A percentile compares a stretch with the other conserved stretches of the same genome.
Evolutionary conservation across 495 filamentous ascomycete genomes (phyloP).

Genomic region (Tuber borchii): DNA sequence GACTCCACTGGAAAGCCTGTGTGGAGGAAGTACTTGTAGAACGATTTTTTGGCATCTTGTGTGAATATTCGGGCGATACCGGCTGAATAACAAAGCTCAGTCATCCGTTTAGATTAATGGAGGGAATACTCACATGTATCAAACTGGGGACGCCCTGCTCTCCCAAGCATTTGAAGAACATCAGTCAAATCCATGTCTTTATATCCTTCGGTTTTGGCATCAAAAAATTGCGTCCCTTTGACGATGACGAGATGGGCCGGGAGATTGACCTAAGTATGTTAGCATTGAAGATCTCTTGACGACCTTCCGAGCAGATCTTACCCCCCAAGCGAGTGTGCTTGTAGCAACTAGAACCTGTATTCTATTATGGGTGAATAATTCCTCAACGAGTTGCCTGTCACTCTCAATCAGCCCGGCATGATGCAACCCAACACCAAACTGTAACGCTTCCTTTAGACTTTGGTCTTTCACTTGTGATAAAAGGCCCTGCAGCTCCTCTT

Average conservation of each 20-base stretch:
- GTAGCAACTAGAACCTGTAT: conserved; percentile 97
- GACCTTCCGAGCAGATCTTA: background rate
- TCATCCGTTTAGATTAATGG: background rate
- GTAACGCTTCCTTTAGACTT: conserved; percentile 79
- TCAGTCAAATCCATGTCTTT: conserved; percentile 99
- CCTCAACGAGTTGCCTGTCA: conserved; percentile 82
- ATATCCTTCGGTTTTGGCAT: conserved; percentile 95
- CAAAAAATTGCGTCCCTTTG: conserved; percentile 97
- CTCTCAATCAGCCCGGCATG: conserved; percentile 95
- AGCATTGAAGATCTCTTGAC: background rate
- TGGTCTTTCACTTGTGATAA: conserved; percentile 84
- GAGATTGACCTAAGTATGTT: conserved; percentile 58
- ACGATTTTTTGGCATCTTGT: conserved; percentile 96
- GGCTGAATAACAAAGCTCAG: conserved; percentile 38
- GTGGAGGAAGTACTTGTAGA: conserved; percentile 98
- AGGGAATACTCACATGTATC: conserved; percentile 55
- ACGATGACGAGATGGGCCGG: conserved; percentile 96
- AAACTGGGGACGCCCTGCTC: conserved; percentile 93
- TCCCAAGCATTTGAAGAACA: conserved; percentile 95
- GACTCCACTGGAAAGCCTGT: conserved; percentile 98
- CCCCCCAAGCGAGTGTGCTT: conserved; percentile 94
- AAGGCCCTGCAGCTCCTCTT: conserved; percentile 83
- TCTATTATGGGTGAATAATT: conserved; percentile 94
- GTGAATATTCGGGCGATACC: conserved; percentile 96
- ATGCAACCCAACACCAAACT: conserved; percentile 93